Conservation (phyloP, 73 alveolate genomes). For the Tetrahymena malaccensis region DNA sequence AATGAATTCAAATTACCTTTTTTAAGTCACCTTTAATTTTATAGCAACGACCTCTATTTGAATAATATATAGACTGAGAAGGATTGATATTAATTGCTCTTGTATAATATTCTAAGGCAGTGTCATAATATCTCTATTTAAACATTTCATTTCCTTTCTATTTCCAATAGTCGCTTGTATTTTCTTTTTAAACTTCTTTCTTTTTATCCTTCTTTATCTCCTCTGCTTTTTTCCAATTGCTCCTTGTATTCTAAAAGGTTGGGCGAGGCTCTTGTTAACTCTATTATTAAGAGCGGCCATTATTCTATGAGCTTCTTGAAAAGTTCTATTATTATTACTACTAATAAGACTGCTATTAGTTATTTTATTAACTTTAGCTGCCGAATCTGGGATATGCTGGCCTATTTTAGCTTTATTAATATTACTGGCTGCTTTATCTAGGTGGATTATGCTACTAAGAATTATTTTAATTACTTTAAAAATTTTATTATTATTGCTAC, state of each 20-base stretch:
- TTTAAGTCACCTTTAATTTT: constrained; percentile 10
- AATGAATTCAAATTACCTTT: not conserved
- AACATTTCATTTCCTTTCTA: constrained; percentile 20
- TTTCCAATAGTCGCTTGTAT: constrained; percentile 2
- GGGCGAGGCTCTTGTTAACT: not conserved
- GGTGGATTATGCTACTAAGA: not conserved
- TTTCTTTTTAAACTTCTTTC: not conserved
- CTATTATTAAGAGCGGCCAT: not conserved
- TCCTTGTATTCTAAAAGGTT: not conserved
- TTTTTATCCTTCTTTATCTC: not conserved
- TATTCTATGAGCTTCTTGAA: not conserved
- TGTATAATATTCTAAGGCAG: constrained; percentile 35
- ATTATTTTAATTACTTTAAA: not conserved
- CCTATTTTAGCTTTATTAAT: not conserved
- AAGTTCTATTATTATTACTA: not conserved
- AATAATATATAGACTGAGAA: constrained; percentile 26
- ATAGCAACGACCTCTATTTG: constrained; percentile 47
- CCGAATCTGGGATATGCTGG: not conserved
- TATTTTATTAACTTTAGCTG: not conserved
- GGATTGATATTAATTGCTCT: constrained; percentile 30
- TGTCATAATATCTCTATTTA: not conserved
- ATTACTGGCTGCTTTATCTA: not conserved
- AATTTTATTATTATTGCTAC: not conserved
- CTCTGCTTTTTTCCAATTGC: not conserved
- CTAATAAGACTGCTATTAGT: not conserved